phyloP scores from a whole-genome alignment of 371 early-diverging fungal species.

The Actinomortierella ambigua region DNA sequence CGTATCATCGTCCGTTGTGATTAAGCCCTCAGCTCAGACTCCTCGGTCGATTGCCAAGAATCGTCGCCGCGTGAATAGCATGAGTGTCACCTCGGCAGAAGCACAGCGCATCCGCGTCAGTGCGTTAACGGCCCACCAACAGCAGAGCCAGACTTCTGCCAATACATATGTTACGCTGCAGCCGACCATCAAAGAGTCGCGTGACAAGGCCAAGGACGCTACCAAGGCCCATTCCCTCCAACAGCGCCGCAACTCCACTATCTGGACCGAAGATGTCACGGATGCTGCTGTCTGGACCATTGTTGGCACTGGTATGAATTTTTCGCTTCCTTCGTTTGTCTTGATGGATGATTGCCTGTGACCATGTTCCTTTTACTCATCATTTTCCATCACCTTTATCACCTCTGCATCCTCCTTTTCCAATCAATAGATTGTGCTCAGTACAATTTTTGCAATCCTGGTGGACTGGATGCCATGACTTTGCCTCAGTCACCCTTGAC shows the following conservation, averaged over 20 bases:
- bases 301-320: constrained; percentile 69
- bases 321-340: neutral
- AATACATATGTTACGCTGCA: constrained; percentile 18
- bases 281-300: constrained; percentile 91
- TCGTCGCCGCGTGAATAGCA: constrained; percentile 46
- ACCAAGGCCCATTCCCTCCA: constrained; percentile 14
- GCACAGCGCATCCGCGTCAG: constrained; percentile 43
- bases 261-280: constrained; percentile 86
- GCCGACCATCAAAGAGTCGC: constrained; percentile 1
- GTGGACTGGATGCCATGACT: constrained; percentile 40
- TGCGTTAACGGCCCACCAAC: constrained; percentile 22
- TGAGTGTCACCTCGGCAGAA: constrained; percentile 48
- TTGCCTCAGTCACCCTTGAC: constrained; percentile 34
- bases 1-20: constrained; percentile 46
- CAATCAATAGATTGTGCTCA: constrained; percentile 72
- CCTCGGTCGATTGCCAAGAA: constrained; percentile 17
- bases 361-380: neutral
- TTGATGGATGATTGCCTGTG: neutral
- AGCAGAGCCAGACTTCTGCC: constrained; percentile 10
- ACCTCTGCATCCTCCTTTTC: no score
- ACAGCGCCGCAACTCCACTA: constrained; percentile 50
- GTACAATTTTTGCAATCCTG: constrained; percentile 75
- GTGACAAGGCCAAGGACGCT: neutral
- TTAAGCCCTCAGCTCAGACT: constrained; percentile 22
- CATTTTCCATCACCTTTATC: no score